Percentiles rank a stretch among this genome's conserved stretches.
phyloP scores from a whole-genome alignment of 2,329 filamentous ascomycete species.

The Diaporthe ilicicola region DNA sequence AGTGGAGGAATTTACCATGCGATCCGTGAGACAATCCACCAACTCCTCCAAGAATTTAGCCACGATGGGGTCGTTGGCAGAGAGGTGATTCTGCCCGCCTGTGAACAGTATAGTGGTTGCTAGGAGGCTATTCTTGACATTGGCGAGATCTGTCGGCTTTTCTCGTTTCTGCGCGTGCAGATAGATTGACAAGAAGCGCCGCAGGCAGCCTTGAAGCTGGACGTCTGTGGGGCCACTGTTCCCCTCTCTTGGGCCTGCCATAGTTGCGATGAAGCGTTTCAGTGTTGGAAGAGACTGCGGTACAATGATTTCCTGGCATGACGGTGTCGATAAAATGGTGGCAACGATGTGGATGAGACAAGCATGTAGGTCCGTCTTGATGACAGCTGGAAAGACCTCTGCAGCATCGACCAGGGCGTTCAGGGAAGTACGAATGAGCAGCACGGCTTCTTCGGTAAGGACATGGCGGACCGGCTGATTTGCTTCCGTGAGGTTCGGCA shows the following conservation, averaged over 20 bases:
- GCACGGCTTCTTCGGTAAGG: slow-evolving; percentile 86
- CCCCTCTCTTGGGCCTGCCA: slow-evolving; percentile 60
- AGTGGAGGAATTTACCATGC: slow-evolving; percentile 63
- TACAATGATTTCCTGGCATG: slow-evolving; percentile 87
- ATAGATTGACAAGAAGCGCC: slow-evolving; percentile 83
- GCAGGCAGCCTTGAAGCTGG: slow-evolving; percentile 83
- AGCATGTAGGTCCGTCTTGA: slow-evolving; percentile 94
- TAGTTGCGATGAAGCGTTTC: slow-evolving; percentile 85
- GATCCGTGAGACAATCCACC: slow-evolving; percentile 82
- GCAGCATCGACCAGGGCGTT: slow-evolving; percentile 93
- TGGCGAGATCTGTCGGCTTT: slow-evolving; percentile 76
- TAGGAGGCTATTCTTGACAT: slow-evolving; percentile 92
- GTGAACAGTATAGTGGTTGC: slow-evolving; percentile 91
- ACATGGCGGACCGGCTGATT: slow-evolving; percentile 74
- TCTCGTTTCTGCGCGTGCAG: slow-evolving; percentile 80
- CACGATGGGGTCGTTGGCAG: slow-evolving; percentile 78
- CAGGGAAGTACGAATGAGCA: slow-evolving; percentile 80
- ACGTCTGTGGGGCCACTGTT: slow-evolving; percentile 62
- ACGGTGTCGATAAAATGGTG: slow-evolving; percentile 86
- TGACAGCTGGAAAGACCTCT: slow-evolving; percentile 94
- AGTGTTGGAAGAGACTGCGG: slow-evolving; percentile 91
- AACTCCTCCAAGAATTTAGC: slow-evolving; percentile 80
- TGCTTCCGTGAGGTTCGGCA: slow-evolving; percentile 81
- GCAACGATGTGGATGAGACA: slow-evolving; percentile 98
- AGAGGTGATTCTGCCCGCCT: slow-evolving; percentile 76